A percentile compares a stretch with the other conserved stretches of the same genome.
Evolutionary conservation across 1,284 basidiomycete genomes (phyloP).

Genomic region (Cystobasidium sp.): DNA sequence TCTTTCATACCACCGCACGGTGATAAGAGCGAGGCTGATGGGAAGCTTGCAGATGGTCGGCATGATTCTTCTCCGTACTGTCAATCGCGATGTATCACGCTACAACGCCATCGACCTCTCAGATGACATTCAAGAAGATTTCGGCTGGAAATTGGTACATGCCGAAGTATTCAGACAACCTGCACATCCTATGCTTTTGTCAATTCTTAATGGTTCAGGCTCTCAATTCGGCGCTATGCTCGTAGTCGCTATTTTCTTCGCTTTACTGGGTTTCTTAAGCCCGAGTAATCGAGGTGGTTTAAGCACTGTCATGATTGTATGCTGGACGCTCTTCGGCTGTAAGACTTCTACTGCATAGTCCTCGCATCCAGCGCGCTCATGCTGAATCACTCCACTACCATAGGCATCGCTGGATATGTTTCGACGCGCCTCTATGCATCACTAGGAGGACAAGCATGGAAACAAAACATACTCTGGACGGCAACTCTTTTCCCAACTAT

Average conservation of each 20-base stretch:
- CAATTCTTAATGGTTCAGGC: conserved; percentile 87
- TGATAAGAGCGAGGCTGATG: neutral
- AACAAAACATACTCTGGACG: conserved; percentile 69
- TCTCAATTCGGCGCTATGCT: conserved; percentile 88
- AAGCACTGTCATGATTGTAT: conserved; percentile 94
- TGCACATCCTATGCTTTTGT: conserved; percentile 73
- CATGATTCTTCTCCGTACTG: conserved; percentile 83
- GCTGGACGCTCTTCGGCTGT: conserved; percentile 92
- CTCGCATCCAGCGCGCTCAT: neutral
- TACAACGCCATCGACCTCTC: conserved; percentile 85
- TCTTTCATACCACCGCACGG: no score
- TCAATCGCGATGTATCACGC: conserved; percentile 89
- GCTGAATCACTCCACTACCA: neutral
- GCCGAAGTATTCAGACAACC: conserved; percentile 95
- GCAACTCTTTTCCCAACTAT: conserved; percentile 60
- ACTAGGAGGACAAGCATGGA: conserved; percentile 77
- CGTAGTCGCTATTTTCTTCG: conserved; percentile 88
- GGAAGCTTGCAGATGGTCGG: conserved; percentile 69
- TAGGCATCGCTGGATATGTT: conserved; percentile 76
- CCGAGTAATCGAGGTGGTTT: conserved; percentile 94
- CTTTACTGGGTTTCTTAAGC: conserved; percentile 93
- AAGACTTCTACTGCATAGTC: neutral
- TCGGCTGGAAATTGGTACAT: conserved; percentile 96
- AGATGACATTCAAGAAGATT: conserved; percentile 73
- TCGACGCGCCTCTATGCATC: conserved; percentile 83